These are phyloP conservation scores for Reutealis trisperma DNA, from an alignment of 345 rosid species.

Conservation along the genomic window DNA sequence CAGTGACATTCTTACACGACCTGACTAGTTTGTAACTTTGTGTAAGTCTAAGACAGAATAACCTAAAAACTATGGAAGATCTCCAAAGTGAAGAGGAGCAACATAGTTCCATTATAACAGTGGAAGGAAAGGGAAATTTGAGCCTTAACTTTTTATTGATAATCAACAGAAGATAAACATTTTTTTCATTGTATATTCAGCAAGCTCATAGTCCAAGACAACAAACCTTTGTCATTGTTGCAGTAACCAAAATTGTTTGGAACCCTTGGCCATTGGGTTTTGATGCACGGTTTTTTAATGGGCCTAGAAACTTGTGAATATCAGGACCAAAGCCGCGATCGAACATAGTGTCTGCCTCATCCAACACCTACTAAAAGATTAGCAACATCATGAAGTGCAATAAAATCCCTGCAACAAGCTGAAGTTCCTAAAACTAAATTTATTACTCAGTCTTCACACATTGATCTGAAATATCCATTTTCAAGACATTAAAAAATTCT, in stretches of 20 bases:
- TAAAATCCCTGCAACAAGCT: slow-evolving; percentile 2
- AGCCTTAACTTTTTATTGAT: neutral
- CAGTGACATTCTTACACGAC: too few relatives aligned
- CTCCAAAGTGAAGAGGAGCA: neutral
- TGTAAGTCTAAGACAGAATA: too few relatives aligned
- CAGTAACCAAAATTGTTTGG: slow-evolving; percentile 86
- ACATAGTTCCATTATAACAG: neutral
- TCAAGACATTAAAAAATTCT: neutral
- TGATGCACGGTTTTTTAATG: slow-evolving; percentile 70
- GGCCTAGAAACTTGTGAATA: slow-evolving; percentile 82
- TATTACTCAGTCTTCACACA: neutral
- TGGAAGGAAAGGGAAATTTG: neutral
- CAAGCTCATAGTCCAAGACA: neutral
- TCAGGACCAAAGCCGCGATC: slow-evolving; percentile 98
- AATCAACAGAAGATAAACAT: neutral
- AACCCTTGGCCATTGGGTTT: slow-evolving; percentile 69
- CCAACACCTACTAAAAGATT: slow-evolving; percentile 65
- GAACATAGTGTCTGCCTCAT: slow-evolving; percentile 99
- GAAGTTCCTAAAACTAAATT: neutral
- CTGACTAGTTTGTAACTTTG: too few relatives aligned
- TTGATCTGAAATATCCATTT: neutral
- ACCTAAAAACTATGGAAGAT: neutral
- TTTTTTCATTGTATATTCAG: neutral
- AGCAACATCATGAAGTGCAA: slow-evolving; percentile 24
- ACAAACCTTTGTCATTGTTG: slow-evolving; percentile 86